These are phyloP conservation scores for Paraphoma chrysanthemicola DNA, from an alignment of 2,329 filamentous ascomycete genomes.

Conservation along the genomic window DNA sequence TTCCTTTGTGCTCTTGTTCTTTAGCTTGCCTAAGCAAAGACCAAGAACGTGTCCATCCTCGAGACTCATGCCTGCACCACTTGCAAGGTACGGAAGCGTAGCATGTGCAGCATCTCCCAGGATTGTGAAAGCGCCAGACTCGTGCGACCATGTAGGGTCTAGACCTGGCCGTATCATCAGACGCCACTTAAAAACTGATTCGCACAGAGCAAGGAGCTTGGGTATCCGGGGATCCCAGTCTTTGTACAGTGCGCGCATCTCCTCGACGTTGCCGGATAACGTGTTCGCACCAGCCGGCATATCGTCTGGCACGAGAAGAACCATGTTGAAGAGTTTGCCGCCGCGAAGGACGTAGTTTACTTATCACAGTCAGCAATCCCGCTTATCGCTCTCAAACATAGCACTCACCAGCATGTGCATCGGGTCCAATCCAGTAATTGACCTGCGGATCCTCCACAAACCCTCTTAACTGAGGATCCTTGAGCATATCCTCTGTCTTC, in stretches of 20 bases:
- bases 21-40: constrained; percentile 59
- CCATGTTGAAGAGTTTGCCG: constrained; percentile 59
- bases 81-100: constrained; percentile 68
- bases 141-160: constrained; percentile 63
- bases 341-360: constrained; percentile 61
- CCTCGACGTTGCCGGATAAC: constrained; percentile 59
- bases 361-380: constrained; percentile 11
- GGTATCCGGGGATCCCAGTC: constrained; percentile 64
- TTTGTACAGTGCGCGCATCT: constrained; percentile 61
- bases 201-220: constrained; percentile 64
- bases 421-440: constrained; percentile 61
- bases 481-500: constrained; percentile 54
- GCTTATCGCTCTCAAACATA: not conserved
- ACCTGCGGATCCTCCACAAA: constrained; percentile 59
- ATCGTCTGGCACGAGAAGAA: constrained; percentile 59
- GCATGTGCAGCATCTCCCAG: constrained; percentile 71
- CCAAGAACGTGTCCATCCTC: constrained; percentile 67
- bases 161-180: constrained; percentile 64
- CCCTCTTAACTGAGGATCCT: constrained; percentile 54
- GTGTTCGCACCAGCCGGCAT: constrained; percentile 55
- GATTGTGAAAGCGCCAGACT: constrained; percentile 63
- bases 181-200: constrained; percentile 68
- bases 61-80: constrained; percentile 65
- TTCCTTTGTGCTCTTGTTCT: constrained; percentile 44
- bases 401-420: constrained; percentile 51